A percentile compares a stretch with the other conserved stretches of the same genome.
These are phyloP conservation scores for Periconia sp. DNA, from an alignment of 2,329 filamentous ascomycete genomes.

Conservation along the genomic window DNA sequence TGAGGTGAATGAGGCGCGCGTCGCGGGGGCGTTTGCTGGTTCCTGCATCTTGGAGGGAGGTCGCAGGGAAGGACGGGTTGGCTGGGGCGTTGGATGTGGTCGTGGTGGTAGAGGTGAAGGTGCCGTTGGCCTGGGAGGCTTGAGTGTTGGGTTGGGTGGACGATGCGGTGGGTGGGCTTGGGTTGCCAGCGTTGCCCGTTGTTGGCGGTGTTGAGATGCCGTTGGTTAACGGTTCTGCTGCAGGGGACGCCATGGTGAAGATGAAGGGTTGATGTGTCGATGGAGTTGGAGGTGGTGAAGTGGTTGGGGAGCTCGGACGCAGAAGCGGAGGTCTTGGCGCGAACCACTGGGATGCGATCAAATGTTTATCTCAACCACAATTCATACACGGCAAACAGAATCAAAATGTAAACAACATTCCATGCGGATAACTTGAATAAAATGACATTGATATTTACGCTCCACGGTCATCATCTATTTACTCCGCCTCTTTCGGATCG, in stretches of 20 bases:
- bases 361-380: neutral
- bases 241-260: slow-evolving; percentile 41
- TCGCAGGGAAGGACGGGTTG: slow-evolving; percentile 32
- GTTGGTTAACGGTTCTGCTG: slow-evolving; percentile 35
- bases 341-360: neutral
- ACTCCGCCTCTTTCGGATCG: neutral
- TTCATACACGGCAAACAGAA: neutral
- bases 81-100: slow-evolving; percentile 8
- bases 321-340: slow-evolving; percentile 3
- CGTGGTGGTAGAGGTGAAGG: neutral
- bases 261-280: slow-evolving; percentile 4
- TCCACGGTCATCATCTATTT: neutral
- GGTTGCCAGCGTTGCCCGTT: slow-evolving; percentile 29
- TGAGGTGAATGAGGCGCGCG: slow-evolving; percentile 75
- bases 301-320: no score
- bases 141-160: slow-evolving; percentile 26
- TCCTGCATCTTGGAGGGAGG: slow-evolving; percentile 37
- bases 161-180: slow-evolving; percentile 30
- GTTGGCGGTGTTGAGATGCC: slow-evolving; percentile 44
- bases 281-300: slow-evolving; percentile 3
- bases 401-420: neutral
- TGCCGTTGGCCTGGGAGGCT: slow-evolving; percentile 23
- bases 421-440: neutral
- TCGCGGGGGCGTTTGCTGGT: slow-evolving; percentile 66
- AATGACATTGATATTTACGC: neutral